Evolutionary conservation across 1,284 basidiomycete species (phyloP).

Genomic region (Fomes fomentarius): DNA sequence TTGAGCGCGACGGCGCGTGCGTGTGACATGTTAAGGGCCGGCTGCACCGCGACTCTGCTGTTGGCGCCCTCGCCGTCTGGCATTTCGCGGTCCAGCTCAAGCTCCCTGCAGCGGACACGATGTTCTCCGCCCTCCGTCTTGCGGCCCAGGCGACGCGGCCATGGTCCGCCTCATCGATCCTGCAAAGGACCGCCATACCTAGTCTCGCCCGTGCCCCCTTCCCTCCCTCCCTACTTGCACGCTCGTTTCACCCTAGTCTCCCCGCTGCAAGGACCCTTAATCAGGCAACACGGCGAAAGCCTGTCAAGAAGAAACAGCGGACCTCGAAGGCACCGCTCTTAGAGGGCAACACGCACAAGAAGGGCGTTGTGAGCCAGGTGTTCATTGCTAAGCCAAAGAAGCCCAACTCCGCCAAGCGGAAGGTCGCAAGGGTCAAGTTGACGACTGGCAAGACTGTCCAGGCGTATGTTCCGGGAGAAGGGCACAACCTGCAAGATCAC

Average conservation of each 20-base stretch:
- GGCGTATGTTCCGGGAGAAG: constrained; percentile 97
- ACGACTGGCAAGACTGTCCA: constrained; percentile 88
- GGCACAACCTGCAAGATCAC: constrained; percentile 98
- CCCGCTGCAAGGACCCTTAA: constrained; percentile 73
- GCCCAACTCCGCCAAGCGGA: constrained; percentile 98
- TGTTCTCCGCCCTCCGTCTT: constrained; percentile 49
- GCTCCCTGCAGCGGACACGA: constrained; percentile 27
- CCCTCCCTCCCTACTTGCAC: constrained; percentile 26
- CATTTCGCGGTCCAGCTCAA: neutral
- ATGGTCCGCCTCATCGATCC: constrained; percentile 16
- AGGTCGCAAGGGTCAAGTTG: constrained; percentile 94
- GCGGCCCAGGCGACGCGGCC: constrained; percentile 30
- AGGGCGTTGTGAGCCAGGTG: constrained; percentile 87
- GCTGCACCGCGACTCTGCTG: constrained; percentile 33
- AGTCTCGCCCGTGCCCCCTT: constrained; percentile 14
- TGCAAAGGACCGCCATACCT: constrained; percentile 14
- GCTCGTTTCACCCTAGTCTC: constrained; percentile 69
- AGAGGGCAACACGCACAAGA: constrained; percentile 79
- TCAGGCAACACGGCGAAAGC: constrained; percentile 72
- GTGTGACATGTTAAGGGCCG: constrained; percentile 40
- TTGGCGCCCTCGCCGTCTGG: neutral
- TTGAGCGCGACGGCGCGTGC: constrained; percentile 13
- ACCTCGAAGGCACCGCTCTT: constrained; percentile 78
- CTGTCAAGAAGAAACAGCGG: constrained; percentile 54
- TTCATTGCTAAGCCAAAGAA: constrained; percentile 94